Evolutionary conservation across 169 alveolate genomes (phyloP), one percentile per base, ranked within the genome.

Genomic region (Eimeria praecox): DNA sequence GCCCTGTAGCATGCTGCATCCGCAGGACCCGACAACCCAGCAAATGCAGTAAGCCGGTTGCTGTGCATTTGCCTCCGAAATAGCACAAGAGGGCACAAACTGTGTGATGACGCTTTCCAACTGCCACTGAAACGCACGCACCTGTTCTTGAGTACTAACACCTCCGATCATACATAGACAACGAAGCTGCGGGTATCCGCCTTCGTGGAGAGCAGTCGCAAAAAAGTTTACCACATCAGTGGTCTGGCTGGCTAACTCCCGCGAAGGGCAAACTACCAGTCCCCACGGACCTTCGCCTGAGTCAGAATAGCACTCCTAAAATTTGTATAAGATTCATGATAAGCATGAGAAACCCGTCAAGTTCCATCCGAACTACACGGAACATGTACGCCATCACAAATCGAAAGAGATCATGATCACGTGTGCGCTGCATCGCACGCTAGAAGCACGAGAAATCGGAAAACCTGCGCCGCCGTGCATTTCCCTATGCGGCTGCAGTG

Each of bases 211-310:
- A 73, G 90, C 96, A 20, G 96, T 85, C 59, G 98, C 85, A 78
- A 97, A 97, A 87, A 97, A 97, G 54, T 96, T 97, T 56, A 97
- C 97, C 52, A 98, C 97, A 90, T 98, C 98, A 83, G 97, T 97
- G n/a, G 98, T 98, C 97, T 98, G 99, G 66, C 97, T 95, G 46
- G 99, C 99, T 82, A 99, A 97, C 95, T 99, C 99, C 30, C 99
- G 98, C 9, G 99, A 98, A 22, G 99, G 99, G 24, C 99, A 98
- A 24, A 99, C 96, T 52, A 99, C 97, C 69, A 99, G 97, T 18
- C 99, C 99, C 66, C 97, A 97, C 14, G 99, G 99, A 4, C 99
- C 99, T 90, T 98, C 99, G 66, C 98, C 98, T 35, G 96, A 95
- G 88, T n/a, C 62, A 83, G 95, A 40, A 98, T 20, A 30, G 33